Base-by-base conservation (phyloP, 2,329 filamentous ascomycete species). In the Zymoseptoria crescenta region DNA sequence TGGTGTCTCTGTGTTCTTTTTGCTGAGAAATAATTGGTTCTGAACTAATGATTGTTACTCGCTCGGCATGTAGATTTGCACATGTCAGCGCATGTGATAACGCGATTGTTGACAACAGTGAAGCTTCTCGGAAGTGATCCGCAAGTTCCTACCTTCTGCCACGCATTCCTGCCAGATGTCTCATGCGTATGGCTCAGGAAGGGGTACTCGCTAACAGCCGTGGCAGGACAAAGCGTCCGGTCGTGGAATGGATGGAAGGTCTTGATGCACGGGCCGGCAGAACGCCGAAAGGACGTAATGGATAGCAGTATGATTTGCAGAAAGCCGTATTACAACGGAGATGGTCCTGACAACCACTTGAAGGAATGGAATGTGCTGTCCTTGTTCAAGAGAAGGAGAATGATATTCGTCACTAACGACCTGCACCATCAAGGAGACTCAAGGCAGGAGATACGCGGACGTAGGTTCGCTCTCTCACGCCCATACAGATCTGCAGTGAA, bases 401-500 rank as follows among this genome's bases (percentile, higher is more conserved):
- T 45, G 55, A 67, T 79, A 75, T 79, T 69, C 76, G 76, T 76
- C 75, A 73, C 76, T 75, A 74, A 75, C 77, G 77, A 80, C 74
- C 77, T 76, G 74, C 77, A 59, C 75, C 72, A 72, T 78, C 78
- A 74, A 56, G 68, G 66, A 65, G 72, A 72, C 75, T 79, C 76
- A 72, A 73, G 77, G 77, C 76, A 75, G 77, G 75, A 80, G 77
- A 80, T 80, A 80, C 77, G 72, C 76, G 76, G 76, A 70, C 68
- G 75, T 73, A 69, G 59, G 56, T 62, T 74, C 70, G 64, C 59
- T 79, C 76, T 79, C 62, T 74, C 77, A 74, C 77, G 69, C 73
- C 70, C 62, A 65, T 45, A 45, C 61, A 65, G 61, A 64, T 65
- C 64, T 65, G 68, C 77, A 79, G 66, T 79, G 76, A 80, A 80